These are phyloP conservation scores for Linaria vulgaris DNA, from an alignment of 257 asterid species.

Conservation along the genomic window DNA sequence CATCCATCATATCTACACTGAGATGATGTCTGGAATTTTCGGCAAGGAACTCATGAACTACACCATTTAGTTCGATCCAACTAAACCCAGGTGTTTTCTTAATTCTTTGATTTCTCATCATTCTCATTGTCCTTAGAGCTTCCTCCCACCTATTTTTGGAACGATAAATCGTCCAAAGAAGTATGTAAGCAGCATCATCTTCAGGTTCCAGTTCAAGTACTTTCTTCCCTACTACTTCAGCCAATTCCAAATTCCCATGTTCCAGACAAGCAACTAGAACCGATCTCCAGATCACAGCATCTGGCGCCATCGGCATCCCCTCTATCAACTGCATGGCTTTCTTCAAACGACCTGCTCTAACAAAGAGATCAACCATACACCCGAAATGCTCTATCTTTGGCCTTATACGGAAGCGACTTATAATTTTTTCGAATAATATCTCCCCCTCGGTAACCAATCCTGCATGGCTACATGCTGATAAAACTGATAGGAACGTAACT, in stretches of 20 bases:
- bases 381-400: slow-evolving; percentile 70
- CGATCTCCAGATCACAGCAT: slow-evolving; percentile 78
- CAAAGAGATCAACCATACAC: slow-evolving; percentile 73
- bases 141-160: slow-evolving; percentile 56
- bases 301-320: slow-evolving; percentile 69
- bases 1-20: slow-evolving; percentile 23
- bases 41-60: slow-evolving; percentile 75
- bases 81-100: slow-evolving; percentile 89
- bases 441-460: slow-evolving; percentile 74
- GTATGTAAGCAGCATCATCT: slow-evolving; percentile 63
- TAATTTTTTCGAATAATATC: slow-evolving; percentile 44
- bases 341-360: slow-evolving; percentile 60
- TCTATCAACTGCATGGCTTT: slow-evolving; percentile 50
- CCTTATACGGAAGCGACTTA: slow-evolving; percentile 29
- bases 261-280: slow-evolving; percentile 53
- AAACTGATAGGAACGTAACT: slow-evolving; percentile 61
- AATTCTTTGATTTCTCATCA: slow-evolving; percentile 66
- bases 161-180: slow-evolving; percentile 56
- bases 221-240: slow-evolving; percentile 56
- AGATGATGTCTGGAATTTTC: slow-evolving; percentile 38
- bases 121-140: slow-evolving; percentile 48
- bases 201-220: slow-evolving; percentile 63
- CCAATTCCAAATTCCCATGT: slow-evolving; percentile 52
- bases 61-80: slow-evolving; percentile 79
- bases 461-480: slow-evolving; percentile 76